Evolutionary conservation across 108 stramenopile genomes (phyloP).

Genomic region (Ochromonas danica): DNA sequence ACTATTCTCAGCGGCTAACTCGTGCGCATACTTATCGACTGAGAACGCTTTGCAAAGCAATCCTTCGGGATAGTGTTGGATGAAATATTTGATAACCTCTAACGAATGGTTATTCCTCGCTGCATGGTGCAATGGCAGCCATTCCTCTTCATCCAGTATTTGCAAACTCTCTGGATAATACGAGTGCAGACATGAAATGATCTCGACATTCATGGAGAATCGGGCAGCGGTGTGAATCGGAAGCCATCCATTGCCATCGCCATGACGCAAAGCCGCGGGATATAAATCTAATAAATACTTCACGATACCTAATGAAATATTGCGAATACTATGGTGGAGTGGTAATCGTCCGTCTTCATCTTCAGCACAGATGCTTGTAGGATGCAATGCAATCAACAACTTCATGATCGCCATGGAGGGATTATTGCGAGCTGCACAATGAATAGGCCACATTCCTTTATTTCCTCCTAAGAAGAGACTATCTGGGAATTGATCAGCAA

Average conservation of each 20-base stretch:
- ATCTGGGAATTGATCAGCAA: not conserved
- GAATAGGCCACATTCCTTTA: not conserved
- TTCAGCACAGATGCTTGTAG: not conserved
- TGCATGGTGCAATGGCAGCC: not conserved
- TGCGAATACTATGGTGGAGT: not conserved
- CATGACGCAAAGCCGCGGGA: not conserved
- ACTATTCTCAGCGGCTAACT: not conserved
- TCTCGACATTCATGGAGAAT: not conserved
- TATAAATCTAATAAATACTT: not conserved
- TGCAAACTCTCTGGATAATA: not conserved
- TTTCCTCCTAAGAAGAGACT: not conserved
- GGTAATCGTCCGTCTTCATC: not conserved
- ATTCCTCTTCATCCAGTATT: not conserved
- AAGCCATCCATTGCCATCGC: not conserved
- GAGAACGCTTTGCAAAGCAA: not conserved
- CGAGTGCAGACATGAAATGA: not conserved
- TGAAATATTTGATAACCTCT: not conserved
- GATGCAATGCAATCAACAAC: not conserved
- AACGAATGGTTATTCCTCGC: not conserved
- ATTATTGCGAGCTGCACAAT: slow-evolving; percentile 1
- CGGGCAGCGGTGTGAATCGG: not conserved
- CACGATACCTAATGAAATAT: not conserved
- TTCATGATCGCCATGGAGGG: not conserved
- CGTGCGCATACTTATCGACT: not conserved
- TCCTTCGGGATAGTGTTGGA: not conserved